Evolutionary conservation across 768 basidiomycete species (phyloP).

Genomic region (Ramaria rubella): DNA sequence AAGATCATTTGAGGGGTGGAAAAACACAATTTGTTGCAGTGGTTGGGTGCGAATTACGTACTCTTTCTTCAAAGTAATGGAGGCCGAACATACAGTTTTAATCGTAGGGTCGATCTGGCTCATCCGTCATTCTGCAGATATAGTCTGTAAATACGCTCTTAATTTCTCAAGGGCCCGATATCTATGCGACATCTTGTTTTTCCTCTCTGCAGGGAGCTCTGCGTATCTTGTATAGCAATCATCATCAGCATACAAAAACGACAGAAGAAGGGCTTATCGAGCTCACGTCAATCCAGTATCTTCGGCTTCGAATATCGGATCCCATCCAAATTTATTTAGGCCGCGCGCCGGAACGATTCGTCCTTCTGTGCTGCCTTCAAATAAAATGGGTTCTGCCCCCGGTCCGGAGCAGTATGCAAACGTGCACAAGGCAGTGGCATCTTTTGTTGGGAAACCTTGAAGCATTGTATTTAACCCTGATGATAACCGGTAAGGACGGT

Average conservation of each 20-base stretch:
- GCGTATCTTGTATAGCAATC: constrained; percentile 46
- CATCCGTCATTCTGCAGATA: too few relatives aligned
- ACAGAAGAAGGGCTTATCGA: neutral
- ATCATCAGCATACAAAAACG: neutral
- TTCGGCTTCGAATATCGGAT: constrained; percentile 75
- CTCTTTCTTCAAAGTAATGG: too few relatives aligned
- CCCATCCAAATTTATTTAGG: constrained; percentile 80
- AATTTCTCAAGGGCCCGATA: constrained; percentile 69
- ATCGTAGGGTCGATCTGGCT: too few relatives aligned
- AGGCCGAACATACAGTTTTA: neutral
- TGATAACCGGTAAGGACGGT: neutral
- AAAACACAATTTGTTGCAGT: too few relatives aligned
- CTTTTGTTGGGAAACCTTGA: constrained; percentile 59
- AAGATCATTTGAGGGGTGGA: too few relatives aligned
- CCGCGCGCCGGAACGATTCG: constrained; percentile 85
- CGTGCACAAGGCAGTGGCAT: constrained; percentile 89
- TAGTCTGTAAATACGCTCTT: constrained; percentile 34
- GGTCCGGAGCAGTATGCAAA: constrained; percentile 92
- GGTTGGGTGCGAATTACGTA: too few relatives aligned
- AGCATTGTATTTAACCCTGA: constrained; percentile 77
- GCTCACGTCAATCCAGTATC: constrained; percentile 71
- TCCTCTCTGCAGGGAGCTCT: constrained; percentile 62
- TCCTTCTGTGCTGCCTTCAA: constrained; percentile 86
- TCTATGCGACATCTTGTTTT: constrained; percentile 69
- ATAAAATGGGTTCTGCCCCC: constrained; percentile 67